Conservation (phyloP, 805 yeast genomes). For the Candida pseudofarinosa region DNA sequence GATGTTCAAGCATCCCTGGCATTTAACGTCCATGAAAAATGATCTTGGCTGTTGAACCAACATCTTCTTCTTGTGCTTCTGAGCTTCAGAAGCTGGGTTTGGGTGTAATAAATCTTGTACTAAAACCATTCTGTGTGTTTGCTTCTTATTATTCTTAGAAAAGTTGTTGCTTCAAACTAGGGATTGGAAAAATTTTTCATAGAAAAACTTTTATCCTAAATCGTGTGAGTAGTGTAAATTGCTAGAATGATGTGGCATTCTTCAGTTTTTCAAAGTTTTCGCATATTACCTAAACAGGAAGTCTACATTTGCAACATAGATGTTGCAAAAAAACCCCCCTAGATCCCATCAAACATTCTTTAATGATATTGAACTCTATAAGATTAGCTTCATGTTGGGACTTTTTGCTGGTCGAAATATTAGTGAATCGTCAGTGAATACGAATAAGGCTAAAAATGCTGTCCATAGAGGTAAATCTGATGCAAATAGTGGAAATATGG, state of each 20-base stretch:
- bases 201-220: background rate
- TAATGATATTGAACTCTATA: too few species aligned
- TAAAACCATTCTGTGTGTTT: constrained; percentile 27
- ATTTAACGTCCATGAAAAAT: constrained; percentile 40
- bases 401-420: background rate
- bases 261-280: background rate
- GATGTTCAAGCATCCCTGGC: constrained; percentile 40
- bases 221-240: constrained; percentile 3
- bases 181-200: constrained; percentile 8
- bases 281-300: constrained; percentile 4
- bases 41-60: constrained; percentile 41
- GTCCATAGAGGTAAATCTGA: background rate
- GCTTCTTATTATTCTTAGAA: constrained; percentile 1
- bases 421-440: background rate
- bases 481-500: background rate
- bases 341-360: too few species aligned
- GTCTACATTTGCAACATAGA: background rate
- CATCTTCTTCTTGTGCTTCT: constrained; percentile 35
- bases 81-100: constrained; percentile 34
- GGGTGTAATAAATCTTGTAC: constrained; percentile 43
- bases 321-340: constrained; percentile 2
- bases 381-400: background rate
- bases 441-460: background rate
- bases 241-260: background rate
- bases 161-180: background rate